phyloP scores from a whole-genome alignment of 306 rosid genomes.

The Phaseolus lunatus region DNA sequence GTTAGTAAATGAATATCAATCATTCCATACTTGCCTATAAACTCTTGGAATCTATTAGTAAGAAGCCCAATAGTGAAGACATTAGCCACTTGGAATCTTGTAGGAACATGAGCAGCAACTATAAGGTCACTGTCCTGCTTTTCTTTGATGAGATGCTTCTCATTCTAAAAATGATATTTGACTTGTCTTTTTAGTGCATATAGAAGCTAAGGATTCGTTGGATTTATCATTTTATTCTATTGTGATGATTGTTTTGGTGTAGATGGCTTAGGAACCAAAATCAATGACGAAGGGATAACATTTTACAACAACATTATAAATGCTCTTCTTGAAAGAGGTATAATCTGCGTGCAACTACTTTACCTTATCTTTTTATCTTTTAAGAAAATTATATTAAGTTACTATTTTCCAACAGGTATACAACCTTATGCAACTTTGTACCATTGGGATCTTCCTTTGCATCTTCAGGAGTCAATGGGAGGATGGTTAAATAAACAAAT shows the following conservation, averaged over 20 bases:
- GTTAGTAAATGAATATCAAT: too few relatives aligned
- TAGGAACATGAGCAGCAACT: too few relatives aligned
- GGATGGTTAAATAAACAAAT: conserved; percentile 89
- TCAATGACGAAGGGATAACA: conserved; percentile 80
- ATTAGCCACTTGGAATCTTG: too few relatives aligned
- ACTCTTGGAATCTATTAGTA: too few relatives aligned
- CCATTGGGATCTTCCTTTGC: conserved; percentile 98
- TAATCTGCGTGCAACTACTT: conserved; percentile 19
- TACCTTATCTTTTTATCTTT: conserved; percentile 22
- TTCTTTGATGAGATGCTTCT: conserved; percentile 10
- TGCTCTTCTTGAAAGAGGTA: conserved; percentile 91
- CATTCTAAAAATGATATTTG: not conserved
- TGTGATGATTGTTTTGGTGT: conserved; percentile 42
- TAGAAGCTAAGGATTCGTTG: conserved; percentile 24
- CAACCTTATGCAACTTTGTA: conserved; percentile 86
- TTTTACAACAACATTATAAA: conserved; percentile 81
- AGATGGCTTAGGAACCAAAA: conserved; percentile 94
- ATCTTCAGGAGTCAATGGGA: conserved; percentile 83
- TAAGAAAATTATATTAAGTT: conserved; percentile 34
- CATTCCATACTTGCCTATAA: too few relatives aligned
- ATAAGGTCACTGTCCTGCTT: too few relatives aligned
- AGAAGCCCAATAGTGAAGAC: too few relatives aligned
- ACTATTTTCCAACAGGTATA: conserved; percentile 66
- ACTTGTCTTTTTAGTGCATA: not conserved
- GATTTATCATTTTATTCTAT: conserved; percentile 8